Base-by-base conservation (phyloP, 208 protist genomes). In the Acanthamoeba triangularis region DNA sequence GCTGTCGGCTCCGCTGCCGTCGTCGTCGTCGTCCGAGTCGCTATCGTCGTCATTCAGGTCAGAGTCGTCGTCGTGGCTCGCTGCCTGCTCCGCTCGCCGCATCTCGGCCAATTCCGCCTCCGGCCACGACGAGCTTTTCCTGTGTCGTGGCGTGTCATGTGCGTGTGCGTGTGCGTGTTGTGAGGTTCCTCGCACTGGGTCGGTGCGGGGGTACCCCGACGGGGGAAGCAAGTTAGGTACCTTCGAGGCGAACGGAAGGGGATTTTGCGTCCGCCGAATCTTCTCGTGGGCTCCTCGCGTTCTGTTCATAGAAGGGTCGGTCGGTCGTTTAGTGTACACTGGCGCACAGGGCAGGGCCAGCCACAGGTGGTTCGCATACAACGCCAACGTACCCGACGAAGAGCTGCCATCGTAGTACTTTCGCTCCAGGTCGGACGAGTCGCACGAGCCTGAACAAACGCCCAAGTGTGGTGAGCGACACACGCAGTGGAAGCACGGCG, bases 51-150 rank as follows among this genome's bases (percentile, higher is more conserved):
- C 74, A 4, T 16, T 54, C 74, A 20, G 16, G 30, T 30, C 74
- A 11, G 74, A 52, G 37, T 52, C 74, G 14, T 52, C 44, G 16
- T 30, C 37, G 23, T 41, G 30, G 41, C 74, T n/a, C 13, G 30
- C 44, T 13, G 30, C 74, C 20, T 23, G 30, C 4, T 54, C 74
- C 20, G 49, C 10, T 54, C 74, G 74, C n/a, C 14, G 74, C 74
- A 84, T 54, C 8, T 41, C 74, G 16, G 74, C 74, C 74, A 84
- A 14, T 35, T 84, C 74, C 11, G 74, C 74, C 44, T 84, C 74
- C 23, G 74, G 74, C 74, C 74, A 84, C 30, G 74, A 84, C 44
- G 74, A 84, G 44, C 74, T 84, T 52, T 84, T 84, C 74, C 74
- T 74, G 65, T 74, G 14, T 13, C 16, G 16, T 25, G 25, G 5